Evolutionary conservation across 2,329 filamentous ascomycete genomes (phyloP).

Genomic region (Phaeosphaeria sp.): DNA sequence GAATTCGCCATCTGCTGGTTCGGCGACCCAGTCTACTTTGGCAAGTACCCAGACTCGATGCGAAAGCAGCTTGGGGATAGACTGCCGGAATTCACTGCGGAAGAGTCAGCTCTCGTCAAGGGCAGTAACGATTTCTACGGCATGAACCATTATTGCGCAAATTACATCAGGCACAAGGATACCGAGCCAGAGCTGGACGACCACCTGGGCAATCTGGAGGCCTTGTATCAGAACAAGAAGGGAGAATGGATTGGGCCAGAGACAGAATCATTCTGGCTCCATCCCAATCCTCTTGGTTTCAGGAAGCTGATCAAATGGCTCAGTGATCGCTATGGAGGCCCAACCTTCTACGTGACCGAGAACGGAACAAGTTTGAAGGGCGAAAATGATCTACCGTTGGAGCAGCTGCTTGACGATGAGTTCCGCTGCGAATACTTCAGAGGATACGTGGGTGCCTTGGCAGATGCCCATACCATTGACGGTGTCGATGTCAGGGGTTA

Average conservation of each 20-base stretch:
- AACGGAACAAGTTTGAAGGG: slow-evolving; percentile 85
- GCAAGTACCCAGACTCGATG: slow-evolving; percentile 85
- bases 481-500: slow-evolving; percentile 82
- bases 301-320: slow-evolving; percentile 65
- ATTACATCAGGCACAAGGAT: slow-evolving; percentile 79
- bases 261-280: slow-evolving; percentile 83
- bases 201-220: slow-evolving; percentile 77
- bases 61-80: slow-evolving; percentile 78
- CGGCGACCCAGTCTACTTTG: slow-evolving; percentile 84
- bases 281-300: slow-evolving; percentile 78
- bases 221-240: slow-evolving; percentile 71
- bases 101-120: slow-evolving; percentile 75
- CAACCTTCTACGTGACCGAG: slow-evolving; percentile 86
- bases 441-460: slow-evolving; percentile 78
- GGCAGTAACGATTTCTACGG: slow-evolving; percentile 94
- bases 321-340: slow-evolving; percentile 75
- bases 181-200: slow-evolving; percentile 68
- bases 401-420: slow-evolving; percentile 78
- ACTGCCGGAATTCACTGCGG: slow-evolving; percentile 74
- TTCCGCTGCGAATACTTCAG: slow-evolving; percentile 82
- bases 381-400: slow-evolving; percentile 75
- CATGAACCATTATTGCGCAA: slow-evolving; percentile 92
- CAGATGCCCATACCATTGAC: slow-evolving; percentile 72
- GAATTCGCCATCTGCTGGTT: slow-evolving; percentile 91
- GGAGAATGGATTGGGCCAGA: slow-evolving; percentile 79